Conservation (phyloP, 23 red algal species). For the Gracilariopsis chorda region DNA sequence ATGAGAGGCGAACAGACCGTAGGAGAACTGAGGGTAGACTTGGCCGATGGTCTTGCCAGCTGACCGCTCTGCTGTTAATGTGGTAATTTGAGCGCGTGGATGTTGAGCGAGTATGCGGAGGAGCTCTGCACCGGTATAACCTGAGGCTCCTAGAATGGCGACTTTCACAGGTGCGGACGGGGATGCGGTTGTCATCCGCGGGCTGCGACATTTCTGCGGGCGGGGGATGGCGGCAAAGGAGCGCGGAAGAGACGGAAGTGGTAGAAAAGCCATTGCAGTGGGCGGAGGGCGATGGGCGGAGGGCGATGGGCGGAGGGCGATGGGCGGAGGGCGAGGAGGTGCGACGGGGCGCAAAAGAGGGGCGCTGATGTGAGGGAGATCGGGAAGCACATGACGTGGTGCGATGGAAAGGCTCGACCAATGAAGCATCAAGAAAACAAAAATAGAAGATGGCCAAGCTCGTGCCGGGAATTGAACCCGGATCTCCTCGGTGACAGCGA, state of each 20-base stretch:
- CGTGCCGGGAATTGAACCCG: conserved; percentile 78
- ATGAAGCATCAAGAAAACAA: neutral
- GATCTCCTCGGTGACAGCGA: conserved; percentile 77
- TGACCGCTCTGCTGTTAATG: conserved; percentile 72
- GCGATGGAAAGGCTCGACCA: too few species aligned
- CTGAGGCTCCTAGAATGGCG: conserved; percentile 92
- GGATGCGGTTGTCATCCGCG: neutral
- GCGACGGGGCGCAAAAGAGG: neutral
- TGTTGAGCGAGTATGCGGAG: conserved; percentile 80
- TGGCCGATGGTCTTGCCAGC: conserved; percentile 65
- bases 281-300: neutral
- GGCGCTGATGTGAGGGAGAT: neutral
- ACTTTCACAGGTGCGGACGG: conserved; percentile 35
- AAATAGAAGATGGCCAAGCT: neutral
- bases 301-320: neutral
- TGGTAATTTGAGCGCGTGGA: conserved; percentile 41
- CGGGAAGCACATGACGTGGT: neutral
- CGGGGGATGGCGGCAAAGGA: neutral
- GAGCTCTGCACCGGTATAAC: conserved; percentile 94
- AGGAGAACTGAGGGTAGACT: conserved; percentile 89
- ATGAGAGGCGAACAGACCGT: conserved; percentile 18
- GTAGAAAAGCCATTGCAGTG: neutral
- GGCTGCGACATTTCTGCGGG: neutral
- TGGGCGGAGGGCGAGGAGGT: neutral
- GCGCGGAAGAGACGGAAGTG: neutral